These are phyloP conservation scores for Lactarius quietus DNA, from an alignment of 768 basidiomycete genomes.

Conservation along the genomic window DNA sequence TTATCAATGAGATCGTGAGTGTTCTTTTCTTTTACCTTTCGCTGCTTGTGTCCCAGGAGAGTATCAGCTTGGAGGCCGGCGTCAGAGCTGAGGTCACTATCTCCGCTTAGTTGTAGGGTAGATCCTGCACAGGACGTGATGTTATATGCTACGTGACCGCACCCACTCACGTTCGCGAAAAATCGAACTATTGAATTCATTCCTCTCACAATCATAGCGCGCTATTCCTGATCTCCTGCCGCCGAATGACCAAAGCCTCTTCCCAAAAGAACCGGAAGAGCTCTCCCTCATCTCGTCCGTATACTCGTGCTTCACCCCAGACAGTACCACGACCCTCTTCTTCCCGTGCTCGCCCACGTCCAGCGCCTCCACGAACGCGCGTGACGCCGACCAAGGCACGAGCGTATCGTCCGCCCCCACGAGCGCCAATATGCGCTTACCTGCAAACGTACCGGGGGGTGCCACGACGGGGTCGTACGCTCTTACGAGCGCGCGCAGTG, in stretches of 20 bases:
- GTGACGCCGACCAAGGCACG: constrained; percentile 35
- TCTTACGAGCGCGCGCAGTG: constrained; percentile 47
- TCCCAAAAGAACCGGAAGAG: constrained; percentile 27
- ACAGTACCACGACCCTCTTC: constrained; percentile 33
- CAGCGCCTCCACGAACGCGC: constrained; percentile 32
- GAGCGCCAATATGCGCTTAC: constrained; percentile 71
- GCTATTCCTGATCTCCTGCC: neutral
- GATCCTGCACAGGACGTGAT: neutral
- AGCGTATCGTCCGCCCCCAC: constrained; percentile 47
- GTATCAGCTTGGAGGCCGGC: constrained; percentile 97
- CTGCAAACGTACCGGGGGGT: constrained; percentile 54
- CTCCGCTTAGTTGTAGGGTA: constrained; percentile 50
- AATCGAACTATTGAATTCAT: neutral
- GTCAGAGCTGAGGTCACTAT: constrained; percentile 99
- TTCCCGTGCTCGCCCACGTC: constrained; percentile 32
- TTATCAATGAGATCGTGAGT: constrained; percentile 99
- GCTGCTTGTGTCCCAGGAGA: constrained; percentile 57
- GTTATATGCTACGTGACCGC: constrained; percentile 7
- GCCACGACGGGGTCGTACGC: constrained; percentile 44
- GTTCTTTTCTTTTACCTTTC: neutral
- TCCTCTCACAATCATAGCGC: constrained; percentile 2
- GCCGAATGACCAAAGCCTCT: constrained; percentile 15
- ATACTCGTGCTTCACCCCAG: constrained; percentile 36
- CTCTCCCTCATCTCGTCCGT: constrained; percentile 37
- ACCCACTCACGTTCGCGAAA: no score